Conservation (phyloP, 2,329 filamentous ascomycete genomes). For the Clathrospora elynae region DNA sequence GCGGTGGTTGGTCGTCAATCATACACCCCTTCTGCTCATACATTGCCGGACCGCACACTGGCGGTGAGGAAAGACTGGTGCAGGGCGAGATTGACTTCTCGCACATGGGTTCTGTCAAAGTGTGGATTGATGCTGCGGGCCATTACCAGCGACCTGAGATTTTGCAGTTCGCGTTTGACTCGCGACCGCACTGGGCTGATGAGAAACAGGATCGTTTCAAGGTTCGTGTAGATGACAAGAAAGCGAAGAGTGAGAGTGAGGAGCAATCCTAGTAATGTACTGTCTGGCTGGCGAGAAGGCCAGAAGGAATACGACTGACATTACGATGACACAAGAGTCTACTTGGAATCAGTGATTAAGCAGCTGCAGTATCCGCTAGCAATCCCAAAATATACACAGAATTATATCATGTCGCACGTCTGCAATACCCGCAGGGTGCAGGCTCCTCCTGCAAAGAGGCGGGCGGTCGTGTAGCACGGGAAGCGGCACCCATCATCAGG, state of each 20-base stretch:
- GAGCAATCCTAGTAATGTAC: slow-evolving; percentile 7
- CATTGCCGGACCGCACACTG: slow-evolving; percentile 44
- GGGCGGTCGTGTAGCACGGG: no score
- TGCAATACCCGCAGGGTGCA: no score
- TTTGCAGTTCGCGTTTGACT: slow-evolving; percentile 41
- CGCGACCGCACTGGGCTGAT: slow-evolving; percentile 39
- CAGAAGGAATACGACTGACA: no score
- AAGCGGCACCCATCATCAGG: no score
- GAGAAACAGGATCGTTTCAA: slow-evolving; percentile 35
- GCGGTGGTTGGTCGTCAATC: slow-evolving; percentile 46
- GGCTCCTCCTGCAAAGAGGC: no score
- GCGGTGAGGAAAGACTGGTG: slow-evolving; percentile 42
- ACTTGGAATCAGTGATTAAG: no score
- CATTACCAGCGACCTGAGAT: slow-evolving; percentile 48
- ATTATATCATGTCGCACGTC: no score
- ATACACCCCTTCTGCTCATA: slow-evolving; percentile 46
- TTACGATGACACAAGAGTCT: no score
- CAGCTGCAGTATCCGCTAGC: no score
- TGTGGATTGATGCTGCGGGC: slow-evolving; percentile 47
- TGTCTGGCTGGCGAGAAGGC: not conserved
- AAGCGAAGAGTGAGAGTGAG: slow-evolving; percentile 13
- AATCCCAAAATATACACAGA: no score
- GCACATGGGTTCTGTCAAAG: slow-evolving; percentile 42
- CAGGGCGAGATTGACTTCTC: slow-evolving; percentile 45
- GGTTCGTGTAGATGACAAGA: slow-evolving; percentile 15